These are phyloP conservation scores for Penicillium sp. DNA, from an alignment of 2,329 filamentous ascomycete genomes.

Conservation along the genomic window DNA sequence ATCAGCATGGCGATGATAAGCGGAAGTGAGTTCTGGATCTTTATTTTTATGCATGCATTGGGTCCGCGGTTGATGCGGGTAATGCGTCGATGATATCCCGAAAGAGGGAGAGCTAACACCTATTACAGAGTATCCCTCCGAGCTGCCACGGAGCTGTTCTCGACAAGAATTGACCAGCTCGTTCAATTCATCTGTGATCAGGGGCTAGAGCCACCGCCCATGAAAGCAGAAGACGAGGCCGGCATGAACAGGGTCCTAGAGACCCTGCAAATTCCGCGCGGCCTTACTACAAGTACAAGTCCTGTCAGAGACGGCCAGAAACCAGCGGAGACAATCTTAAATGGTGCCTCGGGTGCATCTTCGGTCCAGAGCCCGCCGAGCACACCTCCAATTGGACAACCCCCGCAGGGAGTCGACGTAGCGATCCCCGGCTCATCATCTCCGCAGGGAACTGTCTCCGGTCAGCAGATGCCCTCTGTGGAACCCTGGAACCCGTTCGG, in stretches of 20 bases:
- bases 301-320: not conserved
- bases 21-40: slow-evolving; percentile 32
- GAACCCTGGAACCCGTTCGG: slow-evolving; percentile 23
- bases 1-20: slow-evolving; percentile 40
- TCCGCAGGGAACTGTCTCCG: slow-evolving; percentile 11
- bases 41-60: not conserved
- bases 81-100: not conserved
- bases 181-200: slow-evolving; percentile 42
- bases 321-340: not conserved
- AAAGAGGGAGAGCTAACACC: not conserved
- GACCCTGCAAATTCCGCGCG: slow-evolving; percentile 34
- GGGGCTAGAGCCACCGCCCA: slow-evolving; percentile 37
- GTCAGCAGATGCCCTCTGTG: slow-evolving; percentile 10
- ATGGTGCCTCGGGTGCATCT: slow-evolving; percentile 2
- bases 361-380: slow-evolving; percentile 13
- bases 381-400: slow-evolving; percentile 11
- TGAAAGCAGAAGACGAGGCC: slow-evolving; percentile 38
- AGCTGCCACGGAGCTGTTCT: slow-evolving; percentile 37
- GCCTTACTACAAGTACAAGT: slow-evolving; percentile 14
- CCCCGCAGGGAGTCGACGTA: not conserved
- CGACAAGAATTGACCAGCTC: slow-evolving; percentile 37
- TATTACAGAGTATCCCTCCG: slow-evolving; percentile 33
- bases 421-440: slow-evolving; percentile 7
- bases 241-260: slow-evolving; percentile 39
- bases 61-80: not conserved